These are phyloP conservation scores for Gonapodya prolifera DNA, from an alignment of 192 early-diverging fungal genomes.

Conservation along the genomic window DNA sequence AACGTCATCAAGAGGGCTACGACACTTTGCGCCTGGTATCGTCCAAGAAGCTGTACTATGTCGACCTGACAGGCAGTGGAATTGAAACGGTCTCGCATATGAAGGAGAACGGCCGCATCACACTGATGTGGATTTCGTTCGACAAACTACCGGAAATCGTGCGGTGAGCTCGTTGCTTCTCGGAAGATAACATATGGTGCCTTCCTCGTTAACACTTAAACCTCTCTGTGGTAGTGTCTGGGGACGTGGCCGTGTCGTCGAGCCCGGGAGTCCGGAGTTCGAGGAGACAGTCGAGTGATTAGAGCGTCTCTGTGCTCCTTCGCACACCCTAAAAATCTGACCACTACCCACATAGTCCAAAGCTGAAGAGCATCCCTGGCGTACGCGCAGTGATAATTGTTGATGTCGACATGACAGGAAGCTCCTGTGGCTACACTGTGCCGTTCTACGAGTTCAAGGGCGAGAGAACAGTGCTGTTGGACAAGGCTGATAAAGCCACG, in stretches of 20 bases:
- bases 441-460: neutral
- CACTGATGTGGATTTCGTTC: neutral
- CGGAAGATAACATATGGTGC: too few species aligned
- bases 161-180: too few species aligned
- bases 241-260: neutral
- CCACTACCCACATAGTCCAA: neutral
- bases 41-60: slow-evolving; percentile 21
- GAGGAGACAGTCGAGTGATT: neutral
- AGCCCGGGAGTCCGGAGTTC: neutral
- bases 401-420: neutral
- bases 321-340: too few species aligned
- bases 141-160: neutral
- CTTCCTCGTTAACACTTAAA: too few species aligned
- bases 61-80: slow-evolving; percentile 23
- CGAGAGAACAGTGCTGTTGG: neutral
- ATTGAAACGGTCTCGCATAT: neutral
- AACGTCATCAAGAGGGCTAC: too few species aligned
- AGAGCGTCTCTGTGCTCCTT: too few species aligned
- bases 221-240: too few species aligned
- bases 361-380: neutral
- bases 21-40: slow-evolving; percentile 33
- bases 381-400: neutral
- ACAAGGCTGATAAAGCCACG: neutral
- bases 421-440: neutral
- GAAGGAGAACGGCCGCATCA: neutral